These are phyloP conservation scores for Trypanosoma melophagium DNA, from an alignment of 208 protist species.

Conservation along the genomic window DNA sequence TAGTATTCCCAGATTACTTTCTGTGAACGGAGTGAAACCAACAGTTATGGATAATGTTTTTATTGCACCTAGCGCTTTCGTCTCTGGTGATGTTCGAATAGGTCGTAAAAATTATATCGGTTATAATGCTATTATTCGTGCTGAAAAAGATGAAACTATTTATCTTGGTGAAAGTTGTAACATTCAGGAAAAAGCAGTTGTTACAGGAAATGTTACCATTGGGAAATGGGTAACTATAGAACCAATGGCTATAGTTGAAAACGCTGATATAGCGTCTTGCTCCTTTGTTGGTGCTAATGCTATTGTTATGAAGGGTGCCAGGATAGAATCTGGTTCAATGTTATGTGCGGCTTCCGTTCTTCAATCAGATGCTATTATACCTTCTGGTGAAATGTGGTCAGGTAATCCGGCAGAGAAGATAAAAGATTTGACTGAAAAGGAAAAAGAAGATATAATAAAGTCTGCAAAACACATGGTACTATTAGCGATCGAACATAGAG, in stretches of 20 bases:
- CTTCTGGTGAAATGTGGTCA: slow-evolving; percentile 91
- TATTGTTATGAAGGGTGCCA: slow-evolving; percentile 83
- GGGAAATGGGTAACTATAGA: slow-evolving; percentile 90
- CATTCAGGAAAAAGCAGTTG: slow-evolving; percentile 88
- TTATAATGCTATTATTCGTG: slow-evolving; percentile 87
- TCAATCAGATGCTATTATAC: slow-evolving; percentile 81
- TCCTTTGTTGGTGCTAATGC: slow-evolving; percentile 87
- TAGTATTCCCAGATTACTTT: slow-evolving; percentile 73
- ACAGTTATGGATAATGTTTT: slow-evolving; percentile 89
- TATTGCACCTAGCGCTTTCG: slow-evolving; percentile 81
- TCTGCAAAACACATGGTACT: slow-evolving; percentile 90
- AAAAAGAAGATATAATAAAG: slow-evolving; percentile 87
- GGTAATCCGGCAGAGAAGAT: slow-evolving; percentile 90
- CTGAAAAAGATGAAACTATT: slow-evolving; percentile 77
- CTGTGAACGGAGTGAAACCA: slow-evolving; percentile 68
- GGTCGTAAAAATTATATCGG: slow-evolving; percentile 90
- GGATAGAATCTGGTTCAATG: slow-evolving; percentile 87
- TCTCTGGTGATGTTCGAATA: slow-evolving; percentile 83
- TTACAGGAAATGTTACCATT: slow-evolving; percentile 82
- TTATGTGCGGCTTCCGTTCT: slow-evolving; percentile 87
- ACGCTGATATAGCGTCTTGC: slow-evolving; percentile 82
- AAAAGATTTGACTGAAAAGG: slow-evolving; percentile 82
- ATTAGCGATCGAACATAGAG: slow-evolving; percentile 85
- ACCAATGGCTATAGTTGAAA: slow-evolving; percentile 88
- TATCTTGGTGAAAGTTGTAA: slow-evolving; percentile 88